Evolutionary conservation across 805 yeast genomes (phyloP).

Genomic region (Wickerhamiella brachini): DNA sequence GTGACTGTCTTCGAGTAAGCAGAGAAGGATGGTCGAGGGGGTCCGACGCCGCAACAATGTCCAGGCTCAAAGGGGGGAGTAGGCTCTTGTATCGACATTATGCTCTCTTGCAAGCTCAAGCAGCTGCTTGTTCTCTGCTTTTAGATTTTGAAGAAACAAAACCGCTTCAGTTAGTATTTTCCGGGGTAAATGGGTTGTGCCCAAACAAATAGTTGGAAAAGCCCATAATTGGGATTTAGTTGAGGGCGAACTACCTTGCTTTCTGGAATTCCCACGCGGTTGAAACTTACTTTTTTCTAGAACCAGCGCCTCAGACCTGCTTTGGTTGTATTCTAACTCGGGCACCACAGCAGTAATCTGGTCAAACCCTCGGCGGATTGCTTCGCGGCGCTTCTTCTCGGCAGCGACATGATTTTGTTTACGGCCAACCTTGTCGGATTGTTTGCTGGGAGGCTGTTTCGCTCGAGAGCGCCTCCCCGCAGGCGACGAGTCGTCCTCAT

Average conservation of each 20-base stretch:
- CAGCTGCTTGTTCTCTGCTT: constrained; percentile 21
- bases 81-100: not conserved
- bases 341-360: constrained; percentile 66
- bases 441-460: not conserved
- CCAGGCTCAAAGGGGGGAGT: not conserved
- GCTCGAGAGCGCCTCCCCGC: not conserved
- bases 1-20: not conserved
- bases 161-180: constrained; percentile 17
- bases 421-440: constrained; percentile 2
- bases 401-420: constrained; percentile 56
- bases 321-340: constrained; percentile 49
- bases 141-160: constrained; percentile 20
- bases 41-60: not conserved
- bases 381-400: constrained; percentile 77
- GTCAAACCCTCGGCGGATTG: constrained; percentile 72
- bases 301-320: constrained; percentile 67
- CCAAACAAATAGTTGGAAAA: no score
- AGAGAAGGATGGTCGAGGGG: not conserved
- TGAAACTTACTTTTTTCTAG: constrained; percentile 35
- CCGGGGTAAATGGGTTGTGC: not conserved
- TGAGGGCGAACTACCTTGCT: no score
- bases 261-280: not conserved
- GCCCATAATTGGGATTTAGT: no score
- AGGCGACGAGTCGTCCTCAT: not conserved
- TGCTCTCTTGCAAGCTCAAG: not conserved